These are phyloP conservation scores for Coemansia sp. DNA, from an alignment of 192 early-diverging fungal genomes.

Conservation along the genomic window DNA sequence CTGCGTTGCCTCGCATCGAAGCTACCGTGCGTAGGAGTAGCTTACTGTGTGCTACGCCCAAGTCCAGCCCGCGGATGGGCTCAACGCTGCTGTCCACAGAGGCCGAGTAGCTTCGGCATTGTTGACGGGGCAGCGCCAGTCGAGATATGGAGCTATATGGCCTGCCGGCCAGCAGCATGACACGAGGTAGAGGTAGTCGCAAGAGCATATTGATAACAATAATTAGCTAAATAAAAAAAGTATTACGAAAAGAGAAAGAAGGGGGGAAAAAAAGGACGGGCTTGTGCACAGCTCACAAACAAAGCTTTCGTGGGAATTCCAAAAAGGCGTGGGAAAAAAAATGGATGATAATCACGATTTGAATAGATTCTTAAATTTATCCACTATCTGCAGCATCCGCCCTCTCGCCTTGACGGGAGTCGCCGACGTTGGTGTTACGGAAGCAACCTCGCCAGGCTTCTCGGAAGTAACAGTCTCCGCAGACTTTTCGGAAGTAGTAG, in stretches of 20 bases:
- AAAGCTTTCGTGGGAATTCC: neutral
- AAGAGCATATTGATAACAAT: neutral
- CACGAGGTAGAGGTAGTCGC: neutral
- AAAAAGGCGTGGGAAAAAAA: neutral
- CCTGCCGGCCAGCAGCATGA: neutral
- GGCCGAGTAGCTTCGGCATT: constrained; percentile 35
- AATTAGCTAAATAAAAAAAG: neutral
- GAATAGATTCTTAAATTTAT: neutral
- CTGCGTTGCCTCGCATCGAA: constrained; percentile 65
- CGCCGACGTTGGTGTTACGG: neutral
- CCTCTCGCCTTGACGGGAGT: neutral
- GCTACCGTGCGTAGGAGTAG: constrained; percentile 76
- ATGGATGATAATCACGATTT: neutral
- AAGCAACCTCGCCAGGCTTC: neutral
- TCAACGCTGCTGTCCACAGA: constrained; percentile 41
- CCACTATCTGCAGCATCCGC: neutral
- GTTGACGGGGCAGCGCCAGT: neutral
- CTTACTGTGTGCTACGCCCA: constrained; percentile 78
- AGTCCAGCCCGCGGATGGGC: constrained; percentile 79
- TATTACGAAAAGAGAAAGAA: neutral
- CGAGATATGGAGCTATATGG: neutral
- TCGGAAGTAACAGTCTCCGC: neutral
- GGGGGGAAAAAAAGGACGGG: neutral
- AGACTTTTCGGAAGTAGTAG: neutral
- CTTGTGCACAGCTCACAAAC: neutral